phyloP scores from a whole-genome alignment of 2,329 filamentous ascomycete species.

The Ophiostoma triangulosporum region DNA sequence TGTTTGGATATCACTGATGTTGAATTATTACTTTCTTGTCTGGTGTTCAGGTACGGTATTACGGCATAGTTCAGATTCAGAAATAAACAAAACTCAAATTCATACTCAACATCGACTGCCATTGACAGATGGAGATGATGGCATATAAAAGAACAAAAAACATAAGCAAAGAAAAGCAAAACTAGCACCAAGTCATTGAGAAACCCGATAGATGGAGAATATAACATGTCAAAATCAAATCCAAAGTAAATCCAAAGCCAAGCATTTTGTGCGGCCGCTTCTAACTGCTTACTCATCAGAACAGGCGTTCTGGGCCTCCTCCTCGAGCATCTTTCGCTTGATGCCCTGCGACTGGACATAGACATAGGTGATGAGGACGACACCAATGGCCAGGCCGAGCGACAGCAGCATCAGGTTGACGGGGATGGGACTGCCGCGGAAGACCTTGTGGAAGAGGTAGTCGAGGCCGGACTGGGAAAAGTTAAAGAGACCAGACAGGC shows the following conservation, averaged over 20 bases:
- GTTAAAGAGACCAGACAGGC: conserved; percentile 69
- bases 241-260: too few relatives aligned
- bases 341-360: conserved; percentile 25
- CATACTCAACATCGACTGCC: too few relatives aligned
- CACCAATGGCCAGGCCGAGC: conserved; percentile 49
- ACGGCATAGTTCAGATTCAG: too few relatives aligned
- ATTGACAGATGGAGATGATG: background rate
- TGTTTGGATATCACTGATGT: too few relatives aligned
- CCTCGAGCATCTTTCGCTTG: conserved; percentile 20
- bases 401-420: conserved; percentile 58
- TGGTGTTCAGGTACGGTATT: too few relatives aligned
- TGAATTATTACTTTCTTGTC: too few relatives aligned
- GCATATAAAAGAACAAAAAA: background rate
- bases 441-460: conserved; percentile 59
- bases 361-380: conserved; percentile 54
- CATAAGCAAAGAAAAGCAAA: background rate
- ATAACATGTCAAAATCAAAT: too few relatives aligned
- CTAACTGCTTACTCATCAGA: background rate
- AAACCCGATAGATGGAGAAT: background rate
- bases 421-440: conserved; percentile 58
- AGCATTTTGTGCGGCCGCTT: background rate
- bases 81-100: too few relatives aligned
- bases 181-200: background rate
- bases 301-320: conserved; percentile 20
- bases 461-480: conserved; percentile 74